These are phyloP conservation scores for Casuarina glauca DNA, from an alignment of 306 rosid genomes.

Conservation along the genomic window DNA sequence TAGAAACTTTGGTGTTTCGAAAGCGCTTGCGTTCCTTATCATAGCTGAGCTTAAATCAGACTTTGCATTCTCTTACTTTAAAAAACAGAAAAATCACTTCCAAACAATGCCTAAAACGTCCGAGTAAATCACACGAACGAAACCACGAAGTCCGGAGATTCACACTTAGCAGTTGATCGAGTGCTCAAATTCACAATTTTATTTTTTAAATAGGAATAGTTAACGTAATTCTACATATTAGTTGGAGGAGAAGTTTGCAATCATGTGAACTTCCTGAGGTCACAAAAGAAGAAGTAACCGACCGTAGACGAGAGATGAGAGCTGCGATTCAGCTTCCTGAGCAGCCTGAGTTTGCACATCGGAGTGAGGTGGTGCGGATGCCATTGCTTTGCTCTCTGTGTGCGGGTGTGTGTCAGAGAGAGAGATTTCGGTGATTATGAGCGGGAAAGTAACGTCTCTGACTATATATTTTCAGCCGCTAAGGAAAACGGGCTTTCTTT, in stretches of 20 bases:
- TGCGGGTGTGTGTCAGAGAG: neutral
- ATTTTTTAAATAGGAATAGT: neutral
- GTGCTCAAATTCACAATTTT: neutral
- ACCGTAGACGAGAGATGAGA: slow-evolving; percentile 63
- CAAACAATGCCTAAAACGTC: neutral
- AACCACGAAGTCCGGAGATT: no score
- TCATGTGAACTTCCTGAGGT: neutral
- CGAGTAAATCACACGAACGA: neutral
- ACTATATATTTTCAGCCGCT: no score
- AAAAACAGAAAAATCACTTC: neutral
- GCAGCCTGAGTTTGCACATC: slow-evolving; percentile 26
- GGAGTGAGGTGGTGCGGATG: slow-evolving; percentile 41
- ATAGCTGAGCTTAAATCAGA: neutral
- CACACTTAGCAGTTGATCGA: neutral
- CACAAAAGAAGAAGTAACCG: neutral
- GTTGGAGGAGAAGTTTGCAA: neutral
- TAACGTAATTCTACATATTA: neutral
- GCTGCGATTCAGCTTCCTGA: slow-evolving; percentile 51
- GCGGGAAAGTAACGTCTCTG: neutral
- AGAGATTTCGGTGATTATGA: neutral
- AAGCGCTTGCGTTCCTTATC: neutral
- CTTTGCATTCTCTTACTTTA: neutral
- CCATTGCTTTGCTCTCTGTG: slow-evolving; percentile 36
- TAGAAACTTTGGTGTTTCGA: neutral
- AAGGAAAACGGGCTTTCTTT: no score